Base-by-base conservation (phyloP, 495 filamentous ascomycete genomes). In the Hypoxylon fragiforme region DNA sequence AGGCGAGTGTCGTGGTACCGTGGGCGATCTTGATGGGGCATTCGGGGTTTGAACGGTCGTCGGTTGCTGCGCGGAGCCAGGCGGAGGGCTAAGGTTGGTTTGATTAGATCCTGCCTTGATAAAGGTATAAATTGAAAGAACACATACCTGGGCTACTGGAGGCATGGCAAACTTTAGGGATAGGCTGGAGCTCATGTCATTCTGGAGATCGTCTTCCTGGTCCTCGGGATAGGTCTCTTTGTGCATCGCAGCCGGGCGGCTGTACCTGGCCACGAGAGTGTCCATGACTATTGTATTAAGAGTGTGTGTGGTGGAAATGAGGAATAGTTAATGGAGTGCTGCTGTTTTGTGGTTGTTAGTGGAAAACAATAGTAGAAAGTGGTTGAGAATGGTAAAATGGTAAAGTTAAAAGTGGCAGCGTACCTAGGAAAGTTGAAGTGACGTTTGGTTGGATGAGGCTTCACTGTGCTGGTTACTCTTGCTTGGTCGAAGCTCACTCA, bases 11-110 rank as follows among this genome's bases (percentile, higher is more conserved):
- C 52, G 94, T 98, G 38, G 94, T 98, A 70, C 94, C 94, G 82
- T 98, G 95, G 34, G 95, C 95, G 67, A 98, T 87, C 82, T 98
- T 98, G 79, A 98, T 98, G 36, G 94, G 94, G 71, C 90, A 95
- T 71, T 86, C 83, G 44, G 95, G 92, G 76, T 98, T 98, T 56
- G 91, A 85, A 73, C 91, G 84, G 84, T 98, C 94, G 75, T 98
- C 94, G 57, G 94, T 96, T 74, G 88, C 90, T 42, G 95, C 89
- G 69, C 94, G 92, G 66, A 98, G 91, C 85, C 92, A 98, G 50
- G 91, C 83, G 28, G 90, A 85, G 44, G 86, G 85, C 89, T 95
- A 57, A 5, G 15, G 30, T 64, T 52, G 24, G 32, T 12, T 31
- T 19, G 19, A 34, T 32, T 14, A 49, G 30, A n/a, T 34, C 8